A percentile compares a stretch with the other conserved stretches of the same genome.
Conservation (phyloP, 164 flowering plant species). For the Umbilicus rupestris region DNA sequence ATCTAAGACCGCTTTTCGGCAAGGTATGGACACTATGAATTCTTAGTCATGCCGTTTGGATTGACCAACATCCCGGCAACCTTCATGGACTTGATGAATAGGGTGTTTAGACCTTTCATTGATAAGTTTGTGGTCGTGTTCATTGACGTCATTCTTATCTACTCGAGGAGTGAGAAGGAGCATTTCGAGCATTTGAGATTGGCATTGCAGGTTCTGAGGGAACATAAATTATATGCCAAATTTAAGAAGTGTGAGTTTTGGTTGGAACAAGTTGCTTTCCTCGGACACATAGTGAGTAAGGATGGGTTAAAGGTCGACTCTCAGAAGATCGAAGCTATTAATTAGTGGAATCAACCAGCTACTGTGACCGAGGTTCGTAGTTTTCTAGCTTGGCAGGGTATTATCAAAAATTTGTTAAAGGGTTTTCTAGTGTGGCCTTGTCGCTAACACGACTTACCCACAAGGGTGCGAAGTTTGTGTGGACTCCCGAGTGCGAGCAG, state of each 20-base stretch:
- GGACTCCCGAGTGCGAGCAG: background rate
- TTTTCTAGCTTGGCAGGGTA: background rate
- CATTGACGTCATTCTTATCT: background rate
- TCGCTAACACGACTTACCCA: background rate
- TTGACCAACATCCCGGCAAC: background rate
- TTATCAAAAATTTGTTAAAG: background rate
- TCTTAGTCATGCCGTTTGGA: background rate
- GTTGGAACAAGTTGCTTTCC: background rate
- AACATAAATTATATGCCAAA: background rate
- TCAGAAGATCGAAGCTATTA: background rate
- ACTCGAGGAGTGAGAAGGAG: background rate
- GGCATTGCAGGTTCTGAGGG: background rate
- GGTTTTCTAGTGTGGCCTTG: background rate
- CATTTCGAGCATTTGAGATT: background rate
- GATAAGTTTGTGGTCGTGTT: background rate
- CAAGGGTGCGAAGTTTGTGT: background rate
- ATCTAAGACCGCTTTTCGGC: background rate
- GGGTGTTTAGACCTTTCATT: background rate
- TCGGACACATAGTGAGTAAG: background rate
- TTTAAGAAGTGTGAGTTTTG: background rate
- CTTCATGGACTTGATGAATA: slow-evolving; percentile 1
- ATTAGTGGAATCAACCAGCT: background rate
- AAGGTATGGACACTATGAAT: background rate
- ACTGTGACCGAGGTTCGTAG: background rate
- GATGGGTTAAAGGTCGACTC: background rate